These are phyloP conservation scores for Candida pseudoviswanathii DNA, from an alignment of 1,139 yeast species.

Conservation along the genomic window DNA sequence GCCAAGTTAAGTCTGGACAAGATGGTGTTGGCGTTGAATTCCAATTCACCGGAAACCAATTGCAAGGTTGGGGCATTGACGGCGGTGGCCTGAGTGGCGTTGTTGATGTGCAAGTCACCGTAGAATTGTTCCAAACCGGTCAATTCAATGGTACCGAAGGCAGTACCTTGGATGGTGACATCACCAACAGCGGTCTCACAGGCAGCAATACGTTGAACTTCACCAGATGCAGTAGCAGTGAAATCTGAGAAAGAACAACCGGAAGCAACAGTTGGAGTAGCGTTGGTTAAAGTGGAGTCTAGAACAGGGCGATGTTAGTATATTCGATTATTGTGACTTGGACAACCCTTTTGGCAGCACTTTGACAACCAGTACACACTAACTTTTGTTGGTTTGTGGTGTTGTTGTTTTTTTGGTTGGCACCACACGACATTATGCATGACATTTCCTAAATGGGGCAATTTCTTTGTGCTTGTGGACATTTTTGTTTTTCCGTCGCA, in stretches of 20 bases:
- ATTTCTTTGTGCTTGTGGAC: neutral
- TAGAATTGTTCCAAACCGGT: conserved; percentile 63
- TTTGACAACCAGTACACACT: neutral
- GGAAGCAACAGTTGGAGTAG: conserved; percentile 54
- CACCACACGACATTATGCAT: neutral
- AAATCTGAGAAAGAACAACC: conserved; percentile 55
- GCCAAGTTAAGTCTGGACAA: conserved; percentile 75
- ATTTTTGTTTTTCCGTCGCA: neutral
- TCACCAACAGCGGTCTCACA: conserved; percentile 86
- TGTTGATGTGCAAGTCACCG: conserved; percentile 71
- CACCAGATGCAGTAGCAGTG: conserved; percentile 77
- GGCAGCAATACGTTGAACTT: conserved; percentile 68
- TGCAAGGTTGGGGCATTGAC: conserved; percentile 79
- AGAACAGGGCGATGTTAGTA: conserved; percentile 11
- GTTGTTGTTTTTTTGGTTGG: neutral
- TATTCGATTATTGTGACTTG: neutral
- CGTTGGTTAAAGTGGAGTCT: conserved; percentile 54
- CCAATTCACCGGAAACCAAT: conserved; percentile 71
- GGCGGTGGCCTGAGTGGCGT: conserved; percentile 62
- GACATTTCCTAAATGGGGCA: neutral
- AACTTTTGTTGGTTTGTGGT: neutral
- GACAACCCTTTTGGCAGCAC: neutral
- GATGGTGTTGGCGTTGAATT: conserved; percentile 64
- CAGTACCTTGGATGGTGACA: conserved; percentile 63
- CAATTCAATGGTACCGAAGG: conserved; percentile 57